Evolutionary conservation across 306 rosid genomes (phyloP).

Genomic region (Acacia confusa): DNA sequence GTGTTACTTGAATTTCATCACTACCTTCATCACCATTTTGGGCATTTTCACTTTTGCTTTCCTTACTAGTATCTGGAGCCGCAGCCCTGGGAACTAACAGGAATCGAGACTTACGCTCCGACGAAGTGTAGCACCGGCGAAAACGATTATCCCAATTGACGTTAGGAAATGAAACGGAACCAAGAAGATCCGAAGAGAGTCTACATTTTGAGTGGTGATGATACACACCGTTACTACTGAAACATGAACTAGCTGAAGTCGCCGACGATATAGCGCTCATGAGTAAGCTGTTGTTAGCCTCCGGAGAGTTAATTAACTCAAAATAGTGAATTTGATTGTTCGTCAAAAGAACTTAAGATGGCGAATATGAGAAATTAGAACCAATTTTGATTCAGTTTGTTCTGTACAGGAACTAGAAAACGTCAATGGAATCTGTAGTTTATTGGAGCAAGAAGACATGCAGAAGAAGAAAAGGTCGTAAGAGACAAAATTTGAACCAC

Average conservation of each 20-base stretch:
- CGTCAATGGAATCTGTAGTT: background rate
- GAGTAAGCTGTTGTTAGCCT: background rate
- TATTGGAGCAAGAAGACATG: background rate
- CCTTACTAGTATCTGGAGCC: constrained; percentile 35
- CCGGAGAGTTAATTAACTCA: background rate
- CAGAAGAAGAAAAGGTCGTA: background rate
- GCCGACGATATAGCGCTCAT: constrained; percentile 35
- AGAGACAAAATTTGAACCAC: constrained; percentile 4
- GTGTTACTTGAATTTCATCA: background rate
- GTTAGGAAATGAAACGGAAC: constrained; percentile 29
- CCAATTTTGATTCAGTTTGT: background rate
- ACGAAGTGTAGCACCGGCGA: background rate
- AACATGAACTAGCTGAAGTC: constrained; percentile 24
- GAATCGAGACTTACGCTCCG: background rate
- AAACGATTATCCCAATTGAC: constrained; percentile 4
- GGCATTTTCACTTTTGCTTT: constrained; percentile 20
- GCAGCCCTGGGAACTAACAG: constrained; percentile 25
- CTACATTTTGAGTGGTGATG: constrained; percentile 4
- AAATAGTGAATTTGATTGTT: background rate
- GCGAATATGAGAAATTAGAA: background rate
- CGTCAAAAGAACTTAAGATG: background rate
- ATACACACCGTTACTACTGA: constrained; percentile 21
- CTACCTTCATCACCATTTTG: constrained; percentile 6
- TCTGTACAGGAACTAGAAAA: background rate
- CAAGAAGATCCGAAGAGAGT: constrained; percentile 13